Evolutionary conservation across 1,284 basidiomycete species (phyloP).

Genomic region (Sanguinoderma infundibulare): DNA sequence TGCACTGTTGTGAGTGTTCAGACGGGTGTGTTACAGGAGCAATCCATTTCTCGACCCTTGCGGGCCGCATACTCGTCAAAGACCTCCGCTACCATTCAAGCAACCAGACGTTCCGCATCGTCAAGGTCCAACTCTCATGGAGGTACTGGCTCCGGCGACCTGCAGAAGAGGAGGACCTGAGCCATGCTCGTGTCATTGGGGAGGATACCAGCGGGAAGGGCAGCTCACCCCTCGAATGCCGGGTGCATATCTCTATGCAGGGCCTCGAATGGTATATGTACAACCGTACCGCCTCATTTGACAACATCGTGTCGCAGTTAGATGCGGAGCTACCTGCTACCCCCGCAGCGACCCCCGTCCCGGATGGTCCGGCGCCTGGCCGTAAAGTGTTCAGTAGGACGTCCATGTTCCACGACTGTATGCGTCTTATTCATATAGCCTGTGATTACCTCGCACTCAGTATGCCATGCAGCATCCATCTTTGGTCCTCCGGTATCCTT

Average conservation of each 20-base stretch:
- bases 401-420: slow-evolving; percentile 35
- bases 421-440: neutral
- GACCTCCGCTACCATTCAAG: slow-evolving; percentile 88
- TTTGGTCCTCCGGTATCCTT: slow-evolving; percentile 32
- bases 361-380: slow-evolving; percentile 31
- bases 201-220: slow-evolving; percentile 42
- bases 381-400: slow-evolving; percentile 38
- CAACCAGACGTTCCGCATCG: slow-evolving; percentile 83
- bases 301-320: slow-evolving; percentile 82
- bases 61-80: slow-evolving; percentile 85
- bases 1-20: neutral
- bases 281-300: slow-evolving; percentile 87
- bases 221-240: slow-evolving; percentile 61
- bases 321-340: slow-evolving; percentile 39
- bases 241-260: slow-evolving; percentile 77
- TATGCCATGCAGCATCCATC: slow-evolving; percentile 24
- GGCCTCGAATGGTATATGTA: slow-evolving; percentile 92
- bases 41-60: slow-evolving; percentile 89
- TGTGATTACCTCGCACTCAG: neutral
- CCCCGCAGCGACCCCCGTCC: slow-evolving; percentile 27
- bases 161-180: slow-evolving; percentile 67
- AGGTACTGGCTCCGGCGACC: slow-evolving; percentile 88
- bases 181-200: slow-evolving; percentile 54
- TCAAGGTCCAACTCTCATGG: slow-evolving; percentile 88
- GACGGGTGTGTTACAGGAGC: slow-evolving; percentile 55